Evolutionary conservation across 1,284 basidiomycete species (phyloP).

Genomic region (Apiotrichum porosum): DNA sequence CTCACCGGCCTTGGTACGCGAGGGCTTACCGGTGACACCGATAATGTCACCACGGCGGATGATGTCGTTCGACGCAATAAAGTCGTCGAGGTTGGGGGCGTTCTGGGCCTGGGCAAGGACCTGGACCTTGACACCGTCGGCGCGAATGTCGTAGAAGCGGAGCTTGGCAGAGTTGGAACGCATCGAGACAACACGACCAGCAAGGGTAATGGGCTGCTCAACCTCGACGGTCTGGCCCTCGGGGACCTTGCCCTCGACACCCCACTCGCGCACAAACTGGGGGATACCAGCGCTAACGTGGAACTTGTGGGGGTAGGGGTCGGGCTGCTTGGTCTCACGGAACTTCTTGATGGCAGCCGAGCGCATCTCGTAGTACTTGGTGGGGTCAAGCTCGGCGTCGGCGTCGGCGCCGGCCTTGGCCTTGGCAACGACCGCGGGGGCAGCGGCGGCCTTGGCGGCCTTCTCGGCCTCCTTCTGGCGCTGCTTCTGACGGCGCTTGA

Average conservation of each 20-base stretch:
- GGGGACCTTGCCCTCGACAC: conserved; percentile 63
- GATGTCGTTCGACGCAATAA: conserved; percentile 70
- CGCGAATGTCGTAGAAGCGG: conserved; percentile 90
- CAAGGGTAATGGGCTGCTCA: conserved; percentile 56
- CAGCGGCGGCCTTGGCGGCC: conserved; percentile 64
- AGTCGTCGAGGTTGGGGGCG: conserved; percentile 58
- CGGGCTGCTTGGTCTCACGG: conserved; percentile 75
- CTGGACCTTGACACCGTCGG: conserved; percentile 89
- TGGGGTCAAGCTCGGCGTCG: conserved; percentile 49
- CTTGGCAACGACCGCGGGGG: conserved; percentile 16
- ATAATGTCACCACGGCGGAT: conserved; percentile 96
- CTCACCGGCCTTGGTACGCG: conserved; percentile 93
- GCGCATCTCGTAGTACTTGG: conserved; percentile 92
- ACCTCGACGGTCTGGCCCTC: conserved; percentile 33
- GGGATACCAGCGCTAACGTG: conserved; percentile 76
- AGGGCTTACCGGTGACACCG: conserved; percentile 82
- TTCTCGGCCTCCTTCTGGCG: conserved; percentile 79
- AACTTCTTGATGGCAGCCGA: conserved; percentile 81
- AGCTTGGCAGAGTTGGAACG: conserved; percentile 78
- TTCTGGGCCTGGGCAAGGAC: conserved; percentile 92
- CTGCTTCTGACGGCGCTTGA: conserved; percentile 84
- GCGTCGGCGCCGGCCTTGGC: conserved; percentile 41
- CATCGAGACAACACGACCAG: conserved; percentile 89
- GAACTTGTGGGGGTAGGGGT: conserved; percentile 99
- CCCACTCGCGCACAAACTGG: conserved; percentile 72